phyloP scores from a whole-genome alignment of 768 basidiomycete genomes.

The Cystobasidium tubakii region DNA sequence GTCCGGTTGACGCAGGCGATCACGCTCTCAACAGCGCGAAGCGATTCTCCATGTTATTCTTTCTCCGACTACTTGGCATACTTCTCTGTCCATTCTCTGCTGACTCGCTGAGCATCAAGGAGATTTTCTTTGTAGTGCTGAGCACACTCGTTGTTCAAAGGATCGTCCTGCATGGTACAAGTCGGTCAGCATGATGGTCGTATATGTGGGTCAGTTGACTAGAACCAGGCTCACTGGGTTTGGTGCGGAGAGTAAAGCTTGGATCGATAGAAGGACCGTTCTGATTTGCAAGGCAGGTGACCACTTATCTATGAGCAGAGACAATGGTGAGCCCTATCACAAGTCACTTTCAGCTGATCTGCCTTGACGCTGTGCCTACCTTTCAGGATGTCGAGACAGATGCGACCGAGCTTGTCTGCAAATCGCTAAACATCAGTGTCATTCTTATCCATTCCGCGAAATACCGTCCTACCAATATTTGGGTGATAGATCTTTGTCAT shows the following conservation, averaged over 20 bases:
- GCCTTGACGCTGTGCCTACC: conserved; percentile 53
- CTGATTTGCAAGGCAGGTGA: conserved; percentile 97
- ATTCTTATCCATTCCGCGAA: background rate
- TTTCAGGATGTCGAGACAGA: conserved; percentile 97
- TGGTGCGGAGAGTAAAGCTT: conserved; percentile 90
- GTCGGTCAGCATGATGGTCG: background rate
- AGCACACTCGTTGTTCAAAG: conserved; percentile 81
- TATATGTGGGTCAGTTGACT: conserved; percentile 38
- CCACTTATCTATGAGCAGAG: conserved; percentile 77
- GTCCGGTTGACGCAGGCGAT: too few species aligned
- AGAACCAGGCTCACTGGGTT: conserved; percentile 60
- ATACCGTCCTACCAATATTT: conserved; percentile 75
- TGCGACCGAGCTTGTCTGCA: conserved; percentile 92
- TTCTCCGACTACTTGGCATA: conserved; percentile 57
- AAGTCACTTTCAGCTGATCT: background rate
- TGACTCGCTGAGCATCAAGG: conserved; percentile 82
- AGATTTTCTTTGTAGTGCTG: conserved; percentile 99
- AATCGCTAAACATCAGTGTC: background rate
- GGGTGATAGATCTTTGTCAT: conserved; percentile 74
- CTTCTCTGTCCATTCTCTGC: conserved; percentile 88
- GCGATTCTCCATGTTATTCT: too few species aligned
- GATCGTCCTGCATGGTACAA: conserved; percentile 59
- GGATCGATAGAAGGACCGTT: conserved; percentile 90
- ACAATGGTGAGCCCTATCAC: background rate
- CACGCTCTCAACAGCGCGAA: too few species aligned